phyloP scores from a whole-genome alignment of 108 stramenopile genomes.

The Aurantiochytrium sp. region DNA sequence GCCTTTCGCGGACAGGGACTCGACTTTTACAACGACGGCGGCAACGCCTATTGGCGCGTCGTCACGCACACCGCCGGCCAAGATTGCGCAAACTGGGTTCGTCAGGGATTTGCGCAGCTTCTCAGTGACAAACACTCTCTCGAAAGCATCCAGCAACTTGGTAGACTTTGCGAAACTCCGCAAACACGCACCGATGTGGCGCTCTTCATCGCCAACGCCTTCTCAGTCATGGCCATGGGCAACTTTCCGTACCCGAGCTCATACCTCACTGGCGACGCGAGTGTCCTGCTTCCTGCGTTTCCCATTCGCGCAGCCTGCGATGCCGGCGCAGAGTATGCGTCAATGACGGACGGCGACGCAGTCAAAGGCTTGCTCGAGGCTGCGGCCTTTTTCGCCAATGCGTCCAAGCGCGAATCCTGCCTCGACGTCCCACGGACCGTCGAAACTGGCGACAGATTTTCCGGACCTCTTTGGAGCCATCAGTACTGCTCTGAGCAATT shows the following conservation, averaged over 20 bases:
- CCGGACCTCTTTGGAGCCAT: not conserved
- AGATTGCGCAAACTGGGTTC: not conserved
- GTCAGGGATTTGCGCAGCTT: not conserved
- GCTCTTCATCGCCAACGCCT: conserved; percentile 25
- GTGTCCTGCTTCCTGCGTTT: not conserved
- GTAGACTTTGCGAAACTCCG: not conserved
- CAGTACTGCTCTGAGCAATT: not conserved
- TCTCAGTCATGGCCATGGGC: conserved; percentile 40
- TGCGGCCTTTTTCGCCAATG: not conserved
- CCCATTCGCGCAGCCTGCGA: not conserved
- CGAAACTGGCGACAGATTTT: not conserved
- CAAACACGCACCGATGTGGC: not conserved
- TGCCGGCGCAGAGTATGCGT: not conserved
- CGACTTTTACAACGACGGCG: not conserved
- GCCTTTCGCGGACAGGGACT: conserved; percentile 21
- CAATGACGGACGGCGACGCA: not conserved
- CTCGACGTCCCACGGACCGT: not conserved
- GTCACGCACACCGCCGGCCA: not conserved
- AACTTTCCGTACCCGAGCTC: conserved; percentile 41
- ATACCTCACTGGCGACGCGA: conserved; percentile 13
- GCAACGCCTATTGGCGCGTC: not conserved
- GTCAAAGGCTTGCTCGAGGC: not conserved
- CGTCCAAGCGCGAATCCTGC: conserved; percentile 19
- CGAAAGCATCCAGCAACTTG: not conserved
- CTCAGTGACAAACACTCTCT: not conserved